These are phyloP conservation scores for Boletus smithii DNA, from an alignment of 1,284 basidiomycete species.

Conservation along the genomic window DNA sequence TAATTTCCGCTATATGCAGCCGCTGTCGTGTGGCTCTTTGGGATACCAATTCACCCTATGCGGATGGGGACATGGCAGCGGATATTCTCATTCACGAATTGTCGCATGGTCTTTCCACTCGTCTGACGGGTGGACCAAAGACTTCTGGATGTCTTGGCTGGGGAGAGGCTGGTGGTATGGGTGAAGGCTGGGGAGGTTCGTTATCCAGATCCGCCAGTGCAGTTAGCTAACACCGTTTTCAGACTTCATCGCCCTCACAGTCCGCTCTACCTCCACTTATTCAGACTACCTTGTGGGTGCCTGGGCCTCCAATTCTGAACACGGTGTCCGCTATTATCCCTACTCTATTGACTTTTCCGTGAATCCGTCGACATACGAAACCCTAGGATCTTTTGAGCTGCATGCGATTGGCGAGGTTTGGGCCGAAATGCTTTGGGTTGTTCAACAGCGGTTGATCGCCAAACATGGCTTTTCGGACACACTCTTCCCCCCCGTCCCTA, in stretches of 20 bases:
- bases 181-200: constrained; percentile 85
- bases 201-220: too few species aligned
- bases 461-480: constrained; percentile 78
- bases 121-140: constrained; percentile 89
- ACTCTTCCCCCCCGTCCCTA: constrained; percentile 76
- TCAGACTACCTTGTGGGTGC: constrained; percentile 87
- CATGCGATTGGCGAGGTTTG: constrained; percentile 94
- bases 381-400: too few species aligned
- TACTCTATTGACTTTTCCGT: constrained; percentile 78
- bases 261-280: constrained; percentile 73
- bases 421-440: constrained; percentile 91
- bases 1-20: constrained; percentile 53
- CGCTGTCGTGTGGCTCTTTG: constrained; percentile 97
- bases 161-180: constrained; percentile 97
- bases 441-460: constrained; percentile 71
- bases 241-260: constrained; percentile 83
- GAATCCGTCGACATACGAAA: constrained; percentile 94
- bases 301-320: constrained; percentile 81
- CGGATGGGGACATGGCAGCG: constrained; percentile 93
- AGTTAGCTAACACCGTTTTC: constrained; percentile 9
- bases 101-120: constrained; percentile 87
- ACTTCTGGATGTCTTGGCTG: constrained; percentile 93
- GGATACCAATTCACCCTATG: constrained; percentile 85
- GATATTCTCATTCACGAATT: constrained; percentile 92
- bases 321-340: constrained; percentile 84